Percentiles rank a stretch among this genome's conserved stretches.
phyloP scores from a whole-genome alignment of 768 basidiomycete genomes.

The Amanita thiersii region DNA sequence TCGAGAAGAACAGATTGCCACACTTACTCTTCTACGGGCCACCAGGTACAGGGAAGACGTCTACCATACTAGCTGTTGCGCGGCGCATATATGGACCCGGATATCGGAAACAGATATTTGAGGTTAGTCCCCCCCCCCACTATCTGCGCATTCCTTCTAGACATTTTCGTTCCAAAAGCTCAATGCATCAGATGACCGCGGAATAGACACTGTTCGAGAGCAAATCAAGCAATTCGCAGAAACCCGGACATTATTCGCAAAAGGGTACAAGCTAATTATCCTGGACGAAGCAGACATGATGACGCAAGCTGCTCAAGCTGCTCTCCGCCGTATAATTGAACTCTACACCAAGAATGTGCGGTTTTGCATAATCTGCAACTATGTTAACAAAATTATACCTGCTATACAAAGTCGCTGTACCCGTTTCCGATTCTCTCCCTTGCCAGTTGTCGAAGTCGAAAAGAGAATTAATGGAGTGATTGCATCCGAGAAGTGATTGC shows the following conservation, averaged over 20 bases:
- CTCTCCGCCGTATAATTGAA: conserved; percentile 94
- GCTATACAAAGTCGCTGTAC: conserved; percentile 99
- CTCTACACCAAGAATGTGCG: conserved; percentile 98
- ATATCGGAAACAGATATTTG: conserved; percentile 88
- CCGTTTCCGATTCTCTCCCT: conserved; percentile 91
- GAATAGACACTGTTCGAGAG: conserved; percentile 97
- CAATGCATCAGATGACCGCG: conserved; percentile 97
- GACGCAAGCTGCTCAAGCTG: conserved; percentile 96
- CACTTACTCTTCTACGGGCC: conserved; percentile 97
- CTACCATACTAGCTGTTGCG: conserved; percentile 93
- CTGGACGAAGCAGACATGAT: conserved; percentile 99
- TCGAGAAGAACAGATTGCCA: conserved; percentile 88
- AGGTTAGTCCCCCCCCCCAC: conserved; percentile 39
- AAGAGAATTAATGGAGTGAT: conserved; percentile 73
- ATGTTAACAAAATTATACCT: conserved; percentile 98
- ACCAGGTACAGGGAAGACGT: conserved; percentile 97
- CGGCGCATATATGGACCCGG: conserved; percentile 85
- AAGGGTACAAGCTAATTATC: conserved; percentile 95
- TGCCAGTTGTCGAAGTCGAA: conserved; percentile 81
- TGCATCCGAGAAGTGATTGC: conserved; percentile 69
- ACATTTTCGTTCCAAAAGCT: conserved; percentile 39
- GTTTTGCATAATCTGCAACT: conserved; percentile 99
- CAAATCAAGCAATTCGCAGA: conserved; percentile 99
- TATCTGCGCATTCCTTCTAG: conserved; percentile 3
- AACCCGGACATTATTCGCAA: conserved; percentile 84